Base-by-base conservation (phyloP, 805 yeast genomes). In the Candida namnaoensis region DNA sequence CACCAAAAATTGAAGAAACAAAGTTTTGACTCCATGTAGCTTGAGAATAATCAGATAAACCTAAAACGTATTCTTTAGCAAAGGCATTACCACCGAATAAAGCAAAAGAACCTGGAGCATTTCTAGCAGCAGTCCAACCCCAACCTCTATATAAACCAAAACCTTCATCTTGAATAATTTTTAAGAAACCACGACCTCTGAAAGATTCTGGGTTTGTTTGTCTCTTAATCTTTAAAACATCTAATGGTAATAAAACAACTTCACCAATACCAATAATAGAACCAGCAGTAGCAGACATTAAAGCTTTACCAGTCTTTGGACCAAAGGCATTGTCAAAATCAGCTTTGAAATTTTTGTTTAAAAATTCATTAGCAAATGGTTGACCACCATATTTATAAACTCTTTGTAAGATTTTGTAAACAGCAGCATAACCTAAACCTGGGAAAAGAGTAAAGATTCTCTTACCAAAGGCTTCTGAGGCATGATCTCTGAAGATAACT, bases 111-210 rank as follows among this genome's bases (percentile, higher is more conserved):
- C 99, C 99, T 34, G 99, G 99, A 3, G 98, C 97, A 62, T 93
- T 93, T 77, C 99, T 83, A 36, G 99, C 99, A 53, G 95, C 95
- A 45, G 99, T 93, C 99, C 99, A 93, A 44, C 97, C 98, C 95
- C 97, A 90, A 51, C 99, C 99, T 62, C 96, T 76, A 71, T 93
- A 93, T 53, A 93, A 72, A 24, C 93, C 88, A 45, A 88, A 74
- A 15, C 99, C 98, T 68, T 93, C 99, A 60, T 93, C 99, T 42
- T 71, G 58, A 46, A 93, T 61, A 57, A 93, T 87, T 65, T 76
- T 83, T 51, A 90, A 46, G 68, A 93, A 90, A 10, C 99, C 98
- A 71, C 99, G 85, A 54, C 99, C 99, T 66, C 81, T 83, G 78
- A 93, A 93, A n/a, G 98, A 71, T 66, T 91, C 99, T n/a, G 99